phyloP scores from a whole-genome alignment of 2,329 filamentous ascomycete genomes.

The Colletotrichum euphorbiae region DNA sequence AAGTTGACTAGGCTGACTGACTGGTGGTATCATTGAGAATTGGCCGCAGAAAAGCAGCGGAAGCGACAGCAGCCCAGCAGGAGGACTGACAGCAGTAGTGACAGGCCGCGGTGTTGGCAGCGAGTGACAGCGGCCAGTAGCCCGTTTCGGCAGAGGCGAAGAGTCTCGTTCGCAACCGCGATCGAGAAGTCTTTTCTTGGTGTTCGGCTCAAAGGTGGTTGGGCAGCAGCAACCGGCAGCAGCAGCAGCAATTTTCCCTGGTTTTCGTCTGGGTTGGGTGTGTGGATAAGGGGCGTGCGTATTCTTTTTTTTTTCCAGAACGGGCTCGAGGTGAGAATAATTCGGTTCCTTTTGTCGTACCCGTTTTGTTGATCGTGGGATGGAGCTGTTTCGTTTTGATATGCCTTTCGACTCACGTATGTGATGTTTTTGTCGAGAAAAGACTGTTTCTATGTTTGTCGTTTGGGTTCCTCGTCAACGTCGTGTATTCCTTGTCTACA shows the following conservation, averaged over 20 bases:
- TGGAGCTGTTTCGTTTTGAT: conserved; percentile 1
- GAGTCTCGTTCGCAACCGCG: conserved; percentile 36
- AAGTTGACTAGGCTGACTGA: conserved; percentile 27
- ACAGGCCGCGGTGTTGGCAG: conserved; percentile 18
- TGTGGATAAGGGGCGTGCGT: conserved; percentile 24
- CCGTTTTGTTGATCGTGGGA: conserved; percentile 10
- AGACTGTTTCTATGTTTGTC: background rate
- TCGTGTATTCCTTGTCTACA: background rate
- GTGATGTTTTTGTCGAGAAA: background rate
- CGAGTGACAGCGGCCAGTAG: conserved; percentile 25
- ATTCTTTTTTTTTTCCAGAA: conserved; percentile 6
- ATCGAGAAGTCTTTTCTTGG: conserved; percentile 39
- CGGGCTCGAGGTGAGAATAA: conserved; percentile 8
- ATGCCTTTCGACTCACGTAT: background rate
- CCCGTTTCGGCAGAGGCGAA: conserved; percentile 30
- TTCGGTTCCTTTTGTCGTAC: conserved; percentile 12
- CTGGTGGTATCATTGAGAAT: conserved; percentile 32
- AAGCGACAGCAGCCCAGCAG: background rate
- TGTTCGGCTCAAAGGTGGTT: conserved; percentile 31
- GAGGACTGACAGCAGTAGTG: background rate
- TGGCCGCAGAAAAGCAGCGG: conserved; percentile 24
- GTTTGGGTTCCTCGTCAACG: background rate
- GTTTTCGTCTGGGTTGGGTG: conserved; percentile 4
- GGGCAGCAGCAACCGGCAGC: conserved; percentile 38
- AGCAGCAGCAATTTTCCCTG: background rate